Percentiles rank a stretch among this genome's conserved stretches.
These are phyloP conservation scores for Tetrahymena thermophila DNA, from an alignment of 73 alveolate species.

Conservation along the genomic window DNA sequence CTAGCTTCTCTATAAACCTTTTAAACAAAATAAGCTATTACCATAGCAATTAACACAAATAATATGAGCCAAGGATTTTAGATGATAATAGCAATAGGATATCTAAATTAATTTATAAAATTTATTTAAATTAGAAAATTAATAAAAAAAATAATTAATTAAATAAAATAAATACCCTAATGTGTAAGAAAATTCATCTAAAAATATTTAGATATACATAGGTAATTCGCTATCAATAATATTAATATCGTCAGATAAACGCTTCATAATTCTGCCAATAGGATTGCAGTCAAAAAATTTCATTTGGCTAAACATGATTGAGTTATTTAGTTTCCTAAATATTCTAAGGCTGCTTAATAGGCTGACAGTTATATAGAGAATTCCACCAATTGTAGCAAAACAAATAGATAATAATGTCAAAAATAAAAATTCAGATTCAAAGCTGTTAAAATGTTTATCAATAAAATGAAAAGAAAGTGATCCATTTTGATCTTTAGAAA, in stretches of 20 bases:
- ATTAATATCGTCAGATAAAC: constrained; percentile 57
- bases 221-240: not conserved
- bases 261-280: constrained; percentile 69
- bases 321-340: not conserved
- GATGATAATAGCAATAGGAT: not conserved
- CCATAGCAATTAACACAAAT: not conserved
- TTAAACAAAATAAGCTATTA: not conserved
- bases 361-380: not conserved
- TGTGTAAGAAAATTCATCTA: not conserved
- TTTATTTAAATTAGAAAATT: too few species aligned
- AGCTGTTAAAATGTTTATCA: not conserved
- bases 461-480: not conserved
- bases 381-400: not conserved
- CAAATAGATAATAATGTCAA: not conserved
- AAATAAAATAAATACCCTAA: not conserved
- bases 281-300: constrained; percentile 84
- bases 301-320: not conserved
- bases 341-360: not conserved
- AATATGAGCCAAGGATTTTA: not conserved
- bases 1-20: not conserved
- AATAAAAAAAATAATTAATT: too few species aligned
- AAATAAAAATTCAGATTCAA: not conserved
- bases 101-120: not conserved
- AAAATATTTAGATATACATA: not conserved
- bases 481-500: not conserved